A percentile compares a stretch with the other conserved stretches of the same genome.
These are phyloP conservation scores for Trichoderma virens DNA, from an alignment of 495 filamentous ascomycete species.

Conservation along the genomic window DNA sequence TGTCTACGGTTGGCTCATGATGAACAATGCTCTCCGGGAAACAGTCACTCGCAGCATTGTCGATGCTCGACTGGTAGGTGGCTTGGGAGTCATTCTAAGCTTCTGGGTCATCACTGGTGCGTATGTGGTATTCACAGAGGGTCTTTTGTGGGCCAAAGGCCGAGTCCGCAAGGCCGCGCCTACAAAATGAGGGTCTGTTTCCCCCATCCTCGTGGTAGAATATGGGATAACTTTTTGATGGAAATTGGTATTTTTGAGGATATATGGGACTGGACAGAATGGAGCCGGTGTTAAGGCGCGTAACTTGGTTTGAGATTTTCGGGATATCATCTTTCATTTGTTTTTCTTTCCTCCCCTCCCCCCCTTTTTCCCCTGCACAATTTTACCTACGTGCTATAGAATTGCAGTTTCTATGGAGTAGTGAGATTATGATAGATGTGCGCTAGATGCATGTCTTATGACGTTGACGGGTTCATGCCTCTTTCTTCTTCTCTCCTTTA, in stretches of 20 bases:
- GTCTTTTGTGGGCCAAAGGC: slow-evolving; percentile 17
- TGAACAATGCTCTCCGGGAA: slow-evolving; percentile 15
- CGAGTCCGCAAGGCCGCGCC: not conserved
- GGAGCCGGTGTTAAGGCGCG: not conserved
- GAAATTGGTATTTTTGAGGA: not conserved
- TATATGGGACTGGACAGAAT: not conserved
- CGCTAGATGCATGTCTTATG: not conserved
- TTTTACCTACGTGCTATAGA: not conserved
- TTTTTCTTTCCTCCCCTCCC: not conserved
- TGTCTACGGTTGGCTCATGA: slow-evolving; percentile 20
- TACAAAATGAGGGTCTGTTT: not conserved
- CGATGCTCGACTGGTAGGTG: slow-evolving; percentile 25
- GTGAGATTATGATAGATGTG: not conserved
- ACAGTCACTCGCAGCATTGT: slow-evolving; percentile 16
- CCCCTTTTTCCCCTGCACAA: not conserved
- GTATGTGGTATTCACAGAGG: slow-evolving; percentile 20
- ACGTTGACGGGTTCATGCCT: not conserved
- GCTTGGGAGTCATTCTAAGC: slow-evolving; percentile 29
- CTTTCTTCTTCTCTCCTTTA: not conserved
- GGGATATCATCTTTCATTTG: not conserved
- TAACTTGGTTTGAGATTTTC: not conserved
- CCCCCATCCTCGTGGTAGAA: not conserved
- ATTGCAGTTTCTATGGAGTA: not conserved
- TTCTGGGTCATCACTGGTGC: slow-evolving; percentile 31
- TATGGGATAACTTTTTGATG: not conserved